Evolutionary conservation across 768 basidiomycete genomes (phyloP).

Genomic region (Chalciporus chontae): DNA sequence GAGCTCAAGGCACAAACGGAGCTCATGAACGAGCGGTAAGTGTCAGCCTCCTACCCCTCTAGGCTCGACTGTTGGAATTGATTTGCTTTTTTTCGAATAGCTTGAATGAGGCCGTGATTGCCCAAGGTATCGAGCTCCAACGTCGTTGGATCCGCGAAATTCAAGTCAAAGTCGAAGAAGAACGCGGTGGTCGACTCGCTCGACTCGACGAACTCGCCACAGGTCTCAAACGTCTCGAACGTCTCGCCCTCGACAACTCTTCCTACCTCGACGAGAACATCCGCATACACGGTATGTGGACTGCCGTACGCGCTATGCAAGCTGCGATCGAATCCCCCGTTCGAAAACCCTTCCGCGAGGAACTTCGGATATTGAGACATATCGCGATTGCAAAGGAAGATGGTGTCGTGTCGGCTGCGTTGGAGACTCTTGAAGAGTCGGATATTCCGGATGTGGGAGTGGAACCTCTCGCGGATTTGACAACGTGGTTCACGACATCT

Average conservation of each 20-base stretch:
- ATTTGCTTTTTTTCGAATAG: constrained; percentile 36
- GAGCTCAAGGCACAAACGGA: constrained; percentile 88
- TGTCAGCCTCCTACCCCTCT: neutral
- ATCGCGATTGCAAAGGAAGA: constrained; percentile 71
- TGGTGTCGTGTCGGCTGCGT: constrained; percentile 56
- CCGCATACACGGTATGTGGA: constrained; percentile 88
- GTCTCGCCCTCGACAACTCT: constrained; percentile 88
- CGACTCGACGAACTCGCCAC: constrained; percentile 92
- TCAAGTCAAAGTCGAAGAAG: constrained; percentile 93
- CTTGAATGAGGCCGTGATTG: constrained; percentile 89
- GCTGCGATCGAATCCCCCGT: constrained; percentile 61
- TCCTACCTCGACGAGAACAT: constrained; percentile 90
- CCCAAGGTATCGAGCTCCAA: constrained; percentile 96
- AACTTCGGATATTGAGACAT: constrained; percentile 80
- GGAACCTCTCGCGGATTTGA: constrained; percentile 85
- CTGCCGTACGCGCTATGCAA: constrained; percentile 80
- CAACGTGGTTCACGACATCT: constrained; percentile 84
- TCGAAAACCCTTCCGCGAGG: constrained; percentile 83
- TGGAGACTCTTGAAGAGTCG: constrained; percentile 64
- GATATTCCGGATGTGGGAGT: constrained; percentile 79
- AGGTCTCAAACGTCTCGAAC: constrained; percentile 86
- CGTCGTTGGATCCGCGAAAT: constrained; percentile 95
- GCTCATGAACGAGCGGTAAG: constrained; percentile 91
- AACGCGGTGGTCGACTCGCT: constrained; percentile 91
- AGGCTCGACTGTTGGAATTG: neutral